Evolutionary conservation across 306 rosid genomes (phyloP).

Genomic region (Cotoneaster glaucophyllus): DNA sequence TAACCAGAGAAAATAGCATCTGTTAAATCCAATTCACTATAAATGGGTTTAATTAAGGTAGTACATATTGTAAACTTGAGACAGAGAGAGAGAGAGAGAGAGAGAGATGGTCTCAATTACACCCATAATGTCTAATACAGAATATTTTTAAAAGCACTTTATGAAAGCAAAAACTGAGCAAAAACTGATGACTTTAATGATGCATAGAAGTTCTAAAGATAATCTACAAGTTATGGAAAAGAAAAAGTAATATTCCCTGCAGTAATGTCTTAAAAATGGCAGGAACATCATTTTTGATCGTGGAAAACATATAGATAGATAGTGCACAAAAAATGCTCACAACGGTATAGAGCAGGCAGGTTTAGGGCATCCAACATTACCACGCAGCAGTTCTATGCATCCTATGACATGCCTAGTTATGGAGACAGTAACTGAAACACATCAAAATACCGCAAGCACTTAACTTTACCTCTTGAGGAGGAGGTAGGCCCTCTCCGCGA

Average conservation of each 20-base stretch:
- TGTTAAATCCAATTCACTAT: not conserved
- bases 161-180: no score
- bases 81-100: no score
- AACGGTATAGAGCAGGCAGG: not conserved
- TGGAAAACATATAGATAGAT: not conserved
- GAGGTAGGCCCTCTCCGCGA: conserved; percentile 51
- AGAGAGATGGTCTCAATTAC: no score
- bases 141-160: no score
- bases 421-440: not conserved
- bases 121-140: no score
- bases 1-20: conserved; percentile 7
- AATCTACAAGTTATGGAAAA: not conserved
- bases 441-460: not conserved
- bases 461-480: conserved; percentile 69
- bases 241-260: not conserved
- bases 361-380: not conserved
- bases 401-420: not conserved
- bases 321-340: not conserved
- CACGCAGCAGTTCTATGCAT: no score
- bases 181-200: no score
- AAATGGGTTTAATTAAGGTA: not conserved
- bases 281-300: not conserved
- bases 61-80: not conserved
- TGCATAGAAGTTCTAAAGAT: not conserved
- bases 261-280: not conserved